These are phyloP conservation scores for Boletus patriciae DNA, from an alignment of 768 basidiomycete species.

Conservation along the genomic window DNA sequence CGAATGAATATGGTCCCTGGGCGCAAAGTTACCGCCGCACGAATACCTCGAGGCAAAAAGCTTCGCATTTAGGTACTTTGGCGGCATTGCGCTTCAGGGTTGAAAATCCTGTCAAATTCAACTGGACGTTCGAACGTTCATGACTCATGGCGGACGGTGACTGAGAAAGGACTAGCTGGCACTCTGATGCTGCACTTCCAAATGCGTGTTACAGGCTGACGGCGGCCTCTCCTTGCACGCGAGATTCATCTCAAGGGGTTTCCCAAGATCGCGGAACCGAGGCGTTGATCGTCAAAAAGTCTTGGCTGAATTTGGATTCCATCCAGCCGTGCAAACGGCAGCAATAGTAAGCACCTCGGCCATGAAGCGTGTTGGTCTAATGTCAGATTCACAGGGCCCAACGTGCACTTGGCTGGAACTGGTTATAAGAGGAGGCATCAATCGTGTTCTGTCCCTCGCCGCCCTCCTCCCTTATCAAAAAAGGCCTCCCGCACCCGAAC, in stretches of 20 bases:
- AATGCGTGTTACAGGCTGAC: constrained; percentile 10
- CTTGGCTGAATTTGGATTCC: constrained; percentile 16
- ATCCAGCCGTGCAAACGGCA: constrained; percentile 11
- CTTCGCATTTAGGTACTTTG: constrained; percentile 33
- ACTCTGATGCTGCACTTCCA: constrained; percentile 13
- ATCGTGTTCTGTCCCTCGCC: constrained; percentile 25
- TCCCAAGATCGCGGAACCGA: constrained; percentile 30
- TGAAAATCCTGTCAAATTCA: constrained; percentile 26
- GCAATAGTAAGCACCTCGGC: constrained; percentile 20
- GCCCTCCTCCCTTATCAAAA: constrained; percentile 25
- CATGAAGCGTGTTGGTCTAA: constrained; percentile 25
- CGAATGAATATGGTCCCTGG: constrained; percentile 26
- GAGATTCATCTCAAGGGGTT: constrained; percentile 9
- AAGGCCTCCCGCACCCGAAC: constrained; percentile 23
- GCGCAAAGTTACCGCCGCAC: constrained; percentile 34
- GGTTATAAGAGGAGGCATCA: constrained; percentile 29
- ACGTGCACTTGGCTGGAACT: constrained; percentile 20
- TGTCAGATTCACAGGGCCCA: constrained; percentile 28
- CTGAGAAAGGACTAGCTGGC: constrained; percentile 8
- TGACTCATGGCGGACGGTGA: constrained; percentile 20
- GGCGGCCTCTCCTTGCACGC: constrained; percentile 19
- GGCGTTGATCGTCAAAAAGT: constrained; percentile 23
- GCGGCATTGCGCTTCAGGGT: constrained; percentile 33
- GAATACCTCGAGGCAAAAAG: constrained; percentile 33
- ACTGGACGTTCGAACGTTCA: constrained; percentile 7